phyloP scores from a whole-genome alignment of 2,329 filamentous ascomycete species.

The Verticillium nonalfalfae region DNA sequence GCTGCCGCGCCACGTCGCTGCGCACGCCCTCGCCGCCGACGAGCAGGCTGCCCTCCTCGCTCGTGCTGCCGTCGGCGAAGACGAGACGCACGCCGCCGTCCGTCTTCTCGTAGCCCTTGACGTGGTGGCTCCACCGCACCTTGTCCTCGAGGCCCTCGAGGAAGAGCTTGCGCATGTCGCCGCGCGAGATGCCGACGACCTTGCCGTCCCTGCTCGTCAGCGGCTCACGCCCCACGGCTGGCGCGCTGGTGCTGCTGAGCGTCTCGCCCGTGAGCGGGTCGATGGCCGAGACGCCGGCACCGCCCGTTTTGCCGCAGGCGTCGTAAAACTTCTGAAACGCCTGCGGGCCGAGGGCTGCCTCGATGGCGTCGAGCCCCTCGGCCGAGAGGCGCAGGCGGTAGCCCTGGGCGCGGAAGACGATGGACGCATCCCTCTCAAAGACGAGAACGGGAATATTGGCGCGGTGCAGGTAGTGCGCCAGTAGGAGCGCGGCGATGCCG shows the following conservation, averaged over 20 bases:
- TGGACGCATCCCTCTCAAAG: constrained; percentile 47
- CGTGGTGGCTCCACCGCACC: constrained; percentile 49
- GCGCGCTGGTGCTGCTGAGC: constrained; percentile 19
- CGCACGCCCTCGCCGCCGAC: constrained; percentile 58
- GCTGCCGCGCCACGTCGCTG: constrained; percentile 52
- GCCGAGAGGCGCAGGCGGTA: constrained; percentile 53
- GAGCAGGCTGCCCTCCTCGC: constrained; percentile 51
- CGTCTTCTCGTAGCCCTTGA: constrained; percentile 53
- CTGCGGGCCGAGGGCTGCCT: constrained; percentile 42
- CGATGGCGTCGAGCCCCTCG: constrained; percentile 49
- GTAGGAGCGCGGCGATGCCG: constrained; percentile 34
- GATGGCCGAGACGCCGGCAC: constrained; percentile 40
- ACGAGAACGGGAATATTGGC: constrained; percentile 44
- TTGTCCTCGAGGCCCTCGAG: constrained; percentile 46
- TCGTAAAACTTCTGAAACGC: constrained; percentile 51
- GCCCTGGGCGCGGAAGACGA: constrained; percentile 52
- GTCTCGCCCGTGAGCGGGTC: constrained; percentile 48
- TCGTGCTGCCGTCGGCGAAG: constrained; percentile 55
- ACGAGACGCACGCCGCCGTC: constrained; percentile 45
- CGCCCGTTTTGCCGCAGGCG: constrained; percentile 53
- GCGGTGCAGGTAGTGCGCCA: constrained; percentile 33
- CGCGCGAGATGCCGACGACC: constrained; percentile 54
- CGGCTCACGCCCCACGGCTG: constrained; percentile 13
- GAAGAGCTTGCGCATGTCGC: constrained; percentile 57
- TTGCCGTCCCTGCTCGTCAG: constrained; percentile 49